Evolutionary conservation across 2,329 filamentous ascomycete species (phyloP), one percentile per base, ranked within the genome.

Genomic region (Aspergillus felis): DNA sequence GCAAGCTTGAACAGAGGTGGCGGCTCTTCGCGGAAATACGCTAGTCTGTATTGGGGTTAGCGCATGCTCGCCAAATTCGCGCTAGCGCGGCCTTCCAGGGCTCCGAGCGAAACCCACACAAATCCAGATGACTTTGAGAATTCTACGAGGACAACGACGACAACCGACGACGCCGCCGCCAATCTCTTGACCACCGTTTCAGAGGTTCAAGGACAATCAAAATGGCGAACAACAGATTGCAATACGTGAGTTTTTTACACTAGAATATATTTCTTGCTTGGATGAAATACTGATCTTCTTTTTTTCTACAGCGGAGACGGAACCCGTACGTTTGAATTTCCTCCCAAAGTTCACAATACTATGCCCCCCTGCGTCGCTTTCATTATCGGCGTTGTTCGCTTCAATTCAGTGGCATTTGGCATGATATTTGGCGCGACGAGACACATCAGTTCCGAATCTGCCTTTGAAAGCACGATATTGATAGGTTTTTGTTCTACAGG

Each of bases 251-350:
- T 73, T 54, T 59, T 59, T 20, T 20, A 44, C 48, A 44, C 50
- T 46, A 52, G 50, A 54, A 38, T 56, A 7, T 32, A 2, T 52
- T 8, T 35, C 46, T 46, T 50, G 47, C 47, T 51, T 28, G 46
- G 22, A 57, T 46, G 48, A 49, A 55, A 60, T 67, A 57, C 67
- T 75, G 66, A 76, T 67, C 62, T 56, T 56, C 61, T 61, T 58
- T 60, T 51, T 59, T 49, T 51, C 29, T 59, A 52, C 74, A 89
- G 84, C 87, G 88, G 81, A 87, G 88, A 78, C 87, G 88, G 78
- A 91, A 91, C 83, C 85, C 85, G 88, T 91, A 86, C 82, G 88
- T 87, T 68, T 58, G 61, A 59, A 66, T 62, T 50, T 60, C 61
- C 59, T 54, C 32, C 47, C 53, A 32, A 48, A 52, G 44, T 28